Evolutionary conservation across 2,329 filamentous ascomycete species (phyloP), one percentile per base, ranked within the genome.

Genomic region (Fusarium avenaceum): DNA sequence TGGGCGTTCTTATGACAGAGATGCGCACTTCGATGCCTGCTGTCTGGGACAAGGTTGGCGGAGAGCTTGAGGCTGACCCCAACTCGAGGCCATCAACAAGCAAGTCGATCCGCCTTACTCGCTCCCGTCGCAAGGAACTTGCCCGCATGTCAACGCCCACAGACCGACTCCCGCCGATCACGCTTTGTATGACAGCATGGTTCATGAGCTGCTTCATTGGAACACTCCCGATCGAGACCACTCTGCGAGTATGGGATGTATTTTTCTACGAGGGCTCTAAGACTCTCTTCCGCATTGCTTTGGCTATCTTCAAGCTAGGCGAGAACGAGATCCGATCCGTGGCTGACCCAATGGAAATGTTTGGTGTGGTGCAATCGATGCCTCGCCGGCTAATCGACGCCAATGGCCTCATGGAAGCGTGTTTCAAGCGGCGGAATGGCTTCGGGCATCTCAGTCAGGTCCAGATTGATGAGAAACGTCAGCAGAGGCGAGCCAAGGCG

Each of bases 201-300:
- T 96, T 98, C 79, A 97, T 98, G 95, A 96, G 92, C 48, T 92
- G 96, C 73, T 97, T 96, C 78, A 96, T 97, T 64, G 94, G 94
- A 53, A 97, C 93, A 1, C 82, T 98, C 19, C 95, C 95, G 3
- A 94, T 97, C 65, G 95, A 98, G 80, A 93, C 91, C 19, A 95
- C 94, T 0, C 86, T 97, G 19, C 91, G 95, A 9, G 93, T 97
- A 2, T 98, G 95, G 95, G 95, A 98, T 73, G 89, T 93, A 2
- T 94, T 98, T 76, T 97, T 97, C 78, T 97, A 96, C 78, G 95
- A 98, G 79, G 95, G 95, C 5, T 94, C 92, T 48, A 96, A 96
- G 78, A 97, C 94, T 1, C 87, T 98, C 8, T 98, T 97, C 82
- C 92, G 94, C 47, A 92, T 97, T 59, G 93, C 95, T 0, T 83